Percentiles rank a stretch among this genome's conserved stretches.
Conservation (phyloP, 2,329 filamentous ascomycete genomes). For the Rutstroemia sp. region DNA sequence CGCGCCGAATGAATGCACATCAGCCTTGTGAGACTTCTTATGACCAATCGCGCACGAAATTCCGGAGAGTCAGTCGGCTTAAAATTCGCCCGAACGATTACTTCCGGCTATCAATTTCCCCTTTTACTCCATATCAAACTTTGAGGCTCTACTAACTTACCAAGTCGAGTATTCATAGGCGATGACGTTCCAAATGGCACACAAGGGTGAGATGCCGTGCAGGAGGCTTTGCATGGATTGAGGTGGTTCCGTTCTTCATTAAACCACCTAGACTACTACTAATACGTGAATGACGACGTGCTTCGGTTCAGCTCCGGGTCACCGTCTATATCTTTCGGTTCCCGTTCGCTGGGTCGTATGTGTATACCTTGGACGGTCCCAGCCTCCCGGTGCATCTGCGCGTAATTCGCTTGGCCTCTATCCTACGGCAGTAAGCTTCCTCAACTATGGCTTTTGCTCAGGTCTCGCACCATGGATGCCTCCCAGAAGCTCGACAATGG, state of each 20-base stretch:
- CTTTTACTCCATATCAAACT: background rate
- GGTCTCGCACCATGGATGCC: background rate
- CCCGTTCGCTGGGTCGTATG: too few species aligned
- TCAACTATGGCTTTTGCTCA: background rate
- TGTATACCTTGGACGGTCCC: too few species aligned
- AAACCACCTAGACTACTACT: too few species aligned
- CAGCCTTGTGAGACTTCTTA: constrained; percentile 16
- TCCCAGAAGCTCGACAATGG: background rate
- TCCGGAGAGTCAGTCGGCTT: background rate
- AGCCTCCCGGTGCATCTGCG: too few species aligned
- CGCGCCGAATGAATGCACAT: constrained; percentile 6
- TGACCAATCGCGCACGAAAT: constrained; percentile 6
- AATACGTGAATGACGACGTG: too few species aligned
- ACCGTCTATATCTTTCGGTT: too few species aligned
- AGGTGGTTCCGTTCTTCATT: background rate
- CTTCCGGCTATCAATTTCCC: background rate
- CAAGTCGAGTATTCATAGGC: background rate
- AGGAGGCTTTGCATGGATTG: background rate
- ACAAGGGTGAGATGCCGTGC: background rate
- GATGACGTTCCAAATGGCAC: background rate
- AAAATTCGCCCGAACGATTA: background rate
- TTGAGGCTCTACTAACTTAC: background rate
- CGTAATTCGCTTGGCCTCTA: too few species aligned
- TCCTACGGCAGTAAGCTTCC: background rate
- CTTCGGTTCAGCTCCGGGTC: too few species aligned